Percentiles rank a stretch among this genome's conserved stretches.
phyloP scores from a whole-genome alignment of 1,139 yeast species.

The Scheffersomyces titani region DNA sequence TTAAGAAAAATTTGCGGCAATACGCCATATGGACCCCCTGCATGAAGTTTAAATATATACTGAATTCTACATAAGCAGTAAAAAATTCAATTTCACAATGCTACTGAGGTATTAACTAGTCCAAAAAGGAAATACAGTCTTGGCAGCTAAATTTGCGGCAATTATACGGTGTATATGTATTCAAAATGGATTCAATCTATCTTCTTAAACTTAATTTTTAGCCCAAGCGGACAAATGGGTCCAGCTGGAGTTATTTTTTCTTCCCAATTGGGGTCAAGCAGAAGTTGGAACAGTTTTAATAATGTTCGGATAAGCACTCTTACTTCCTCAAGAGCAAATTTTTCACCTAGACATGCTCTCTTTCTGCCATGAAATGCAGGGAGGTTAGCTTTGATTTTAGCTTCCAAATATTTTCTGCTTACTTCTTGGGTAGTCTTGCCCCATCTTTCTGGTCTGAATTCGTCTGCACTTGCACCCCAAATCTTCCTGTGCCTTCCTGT shows the following conservation, averaged over 20 bases:
- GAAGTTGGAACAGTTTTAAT: slow-evolving; percentile 33
- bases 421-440: slow-evolving; percentile 42
- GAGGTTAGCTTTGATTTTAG: slow-evolving; percentile 47
- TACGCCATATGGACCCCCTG: no score
- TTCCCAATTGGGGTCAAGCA: slow-evolving; percentile 46
- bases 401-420: slow-evolving; percentile 34
- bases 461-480: slow-evolving; percentile 55
- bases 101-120: no score
- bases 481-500: slow-evolving; percentile 50
- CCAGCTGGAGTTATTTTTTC: slow-evolving; percentile 51
- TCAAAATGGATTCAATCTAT: neutral
- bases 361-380: slow-evolving; percentile 64
- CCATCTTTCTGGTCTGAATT: slow-evolving; percentile 61
- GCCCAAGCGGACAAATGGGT: slow-evolving; percentile 19
- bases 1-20: no score
- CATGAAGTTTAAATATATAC: no score
- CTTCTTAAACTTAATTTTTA: slow-evolving; percentile 2
- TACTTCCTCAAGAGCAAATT: slow-evolving; percentile 52
- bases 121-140: no score
- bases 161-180: no score
- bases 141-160: no score
- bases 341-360: slow-evolving; percentile 65
- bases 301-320: slow-evolving; percentile 39
- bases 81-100: no score
- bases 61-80: no score